phyloP scores from a whole-genome alignment of 306 rosid species.

The Betula pendula region DNA sequence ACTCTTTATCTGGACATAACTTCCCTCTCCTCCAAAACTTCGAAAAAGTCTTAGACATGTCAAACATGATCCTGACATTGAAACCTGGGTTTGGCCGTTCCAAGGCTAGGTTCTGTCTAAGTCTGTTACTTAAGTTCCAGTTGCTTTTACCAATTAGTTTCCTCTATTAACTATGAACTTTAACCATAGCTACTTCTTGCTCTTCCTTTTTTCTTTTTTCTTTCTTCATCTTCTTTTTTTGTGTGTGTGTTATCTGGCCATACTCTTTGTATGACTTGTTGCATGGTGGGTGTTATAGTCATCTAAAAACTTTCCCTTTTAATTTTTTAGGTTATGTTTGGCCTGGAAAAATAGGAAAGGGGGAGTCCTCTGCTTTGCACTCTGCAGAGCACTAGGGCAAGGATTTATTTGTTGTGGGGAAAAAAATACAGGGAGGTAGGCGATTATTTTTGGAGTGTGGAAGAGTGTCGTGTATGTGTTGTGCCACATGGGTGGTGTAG shows the following conservation, averaged over 20 bases:
- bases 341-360: no score
- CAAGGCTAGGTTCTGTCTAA: no score
- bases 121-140: background rate
- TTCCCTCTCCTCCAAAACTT: background rate
- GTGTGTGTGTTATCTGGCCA: background rate
- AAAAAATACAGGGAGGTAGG: no score
- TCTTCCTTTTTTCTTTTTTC: background rate
- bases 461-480: no score
- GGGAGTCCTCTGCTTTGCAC: no score
- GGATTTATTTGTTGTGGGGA: no score
- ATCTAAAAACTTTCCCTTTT: background rate
- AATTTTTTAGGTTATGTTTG: no score
- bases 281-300: background rate
- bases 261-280: background rate
- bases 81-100: background rate
- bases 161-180: background rate
- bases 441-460: no score
- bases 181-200: background rate
- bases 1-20: background rate
- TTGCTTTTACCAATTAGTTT: background rate
- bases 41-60: no score
- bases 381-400: no score
- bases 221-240: no score
- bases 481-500: no score
- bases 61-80: background rate